These are phyloP conservation scores for Viola odorata DNA, from an alignment of 345 rosid species.

Conservation along the genomic window DNA sequence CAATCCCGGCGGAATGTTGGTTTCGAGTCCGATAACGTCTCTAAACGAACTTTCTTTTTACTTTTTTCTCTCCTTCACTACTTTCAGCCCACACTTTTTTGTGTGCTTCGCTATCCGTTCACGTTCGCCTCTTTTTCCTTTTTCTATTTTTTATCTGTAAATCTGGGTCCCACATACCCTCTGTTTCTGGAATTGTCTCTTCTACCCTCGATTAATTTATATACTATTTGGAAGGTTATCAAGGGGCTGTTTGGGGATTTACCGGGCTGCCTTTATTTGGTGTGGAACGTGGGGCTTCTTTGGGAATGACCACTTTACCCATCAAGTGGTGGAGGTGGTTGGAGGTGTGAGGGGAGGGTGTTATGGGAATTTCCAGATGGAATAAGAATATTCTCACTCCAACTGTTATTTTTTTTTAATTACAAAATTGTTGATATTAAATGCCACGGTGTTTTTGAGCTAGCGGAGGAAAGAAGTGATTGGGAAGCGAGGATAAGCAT, in stretches of 20 bases:
- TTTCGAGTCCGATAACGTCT: slow-evolving; percentile 89
- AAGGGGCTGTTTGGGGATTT: slow-evolving; percentile 4
- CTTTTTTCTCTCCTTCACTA: slow-evolving; percentile 24
- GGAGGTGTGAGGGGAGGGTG: not conserved
- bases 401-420: too few species aligned
- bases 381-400: not conserved
- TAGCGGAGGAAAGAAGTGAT: slow-evolving; percentile 25
- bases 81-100: slow-evolving; percentile 31
- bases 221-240: not conserved
- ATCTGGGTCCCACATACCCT: slow-evolving; percentile 21
- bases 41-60: slow-evolving; percentile 34
- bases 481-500: slow-evolving; percentile 26
- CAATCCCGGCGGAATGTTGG: slow-evolving; percentile 59
- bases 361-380: slow-evolving; percentile 8
- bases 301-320: slow-evolving; percentile 1
- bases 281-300: not conserved
- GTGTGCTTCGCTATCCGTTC: slow-evolving; percentile 47
- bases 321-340: not conserved
- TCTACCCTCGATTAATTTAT: slow-evolving; percentile 13
- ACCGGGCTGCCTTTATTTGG: not conserved
- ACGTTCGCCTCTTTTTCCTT: slow-evolving; percentile 24
- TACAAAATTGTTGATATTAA: slow-evolving; percentile 2
- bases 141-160: not conserved
- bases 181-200: slow-evolving; percentile 2
- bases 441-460: slow-evolving; percentile 27